phyloP scores from a whole-genome alignment of 345 rosid genomes.

The Gossypium longicalyx region DNA sequence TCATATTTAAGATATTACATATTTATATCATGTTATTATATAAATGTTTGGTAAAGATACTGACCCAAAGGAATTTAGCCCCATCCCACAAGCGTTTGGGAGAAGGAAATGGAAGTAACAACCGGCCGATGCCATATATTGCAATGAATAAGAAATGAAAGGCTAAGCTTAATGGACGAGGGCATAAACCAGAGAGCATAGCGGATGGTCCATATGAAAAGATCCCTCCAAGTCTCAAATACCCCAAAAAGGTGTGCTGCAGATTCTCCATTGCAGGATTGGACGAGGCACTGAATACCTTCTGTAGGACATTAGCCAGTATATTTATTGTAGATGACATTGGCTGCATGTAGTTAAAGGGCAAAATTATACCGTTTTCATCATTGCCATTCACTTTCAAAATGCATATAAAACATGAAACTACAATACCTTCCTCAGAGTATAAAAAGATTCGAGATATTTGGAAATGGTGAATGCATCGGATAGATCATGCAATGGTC shows the following conservation, averaged over 20 bases:
- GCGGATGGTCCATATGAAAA: conserved; percentile 27
- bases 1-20: too few relatives aligned
- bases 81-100: conserved; percentile 31
- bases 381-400: neutral
- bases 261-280: conserved; percentile 25
- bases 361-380: neutral
- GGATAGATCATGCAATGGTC: neutral
- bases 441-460: conserved; percentile 10
- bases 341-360: conserved; percentile 24
- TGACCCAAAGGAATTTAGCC: too few relatives aligned
- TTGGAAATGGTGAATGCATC: neutral
- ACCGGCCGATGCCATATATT: conserved; percentile 23
- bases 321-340: conserved; percentile 38
- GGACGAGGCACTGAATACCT: conserved; percentile 22
- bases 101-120: conserved; percentile 35
- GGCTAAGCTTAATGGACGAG: conserved; percentile 26
- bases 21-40: neutral
- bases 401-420: neutral
- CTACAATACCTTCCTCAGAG: neutral
- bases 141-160: conserved; percentile 35
- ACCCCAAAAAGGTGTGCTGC: conserved; percentile 29
- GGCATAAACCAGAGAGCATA: conserved; percentile 30
- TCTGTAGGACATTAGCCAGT: conserved; percentile 28
- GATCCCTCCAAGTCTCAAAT: conserved; percentile 36
- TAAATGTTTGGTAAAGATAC: neutral